Percentiles rank a stretch among this genome's conserved stretches.
Conservation (phyloP, 441 rosid species). For the Aleurites moluccanus region DNA sequence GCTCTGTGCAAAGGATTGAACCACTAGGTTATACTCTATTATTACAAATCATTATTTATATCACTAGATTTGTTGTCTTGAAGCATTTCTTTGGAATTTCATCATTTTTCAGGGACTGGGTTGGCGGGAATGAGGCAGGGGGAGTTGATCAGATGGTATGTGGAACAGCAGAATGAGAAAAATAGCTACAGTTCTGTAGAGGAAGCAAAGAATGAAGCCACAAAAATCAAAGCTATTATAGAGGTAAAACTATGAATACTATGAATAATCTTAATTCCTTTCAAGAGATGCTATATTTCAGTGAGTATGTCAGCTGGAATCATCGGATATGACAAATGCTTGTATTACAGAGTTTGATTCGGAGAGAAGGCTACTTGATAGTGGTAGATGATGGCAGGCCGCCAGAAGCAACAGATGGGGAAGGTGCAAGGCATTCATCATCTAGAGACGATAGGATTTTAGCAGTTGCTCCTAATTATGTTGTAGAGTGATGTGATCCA, state of each 20-base stretch:
- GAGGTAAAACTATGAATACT: slow-evolving; percentile 49
- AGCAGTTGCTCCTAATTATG: slow-evolving; percentile 88
- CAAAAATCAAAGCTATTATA: slow-evolving; percentile 69
- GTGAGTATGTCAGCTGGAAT: not conserved
- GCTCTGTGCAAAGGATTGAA: not conserved
- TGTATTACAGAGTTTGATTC: slow-evolving; percentile 68
- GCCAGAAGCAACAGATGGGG: slow-evolving; percentile 41
- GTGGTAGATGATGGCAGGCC: slow-evolving; percentile 76
- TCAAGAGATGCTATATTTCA: not conserved
- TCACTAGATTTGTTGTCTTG: not conserved
- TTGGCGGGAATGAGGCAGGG: slow-evolving; percentile 83
- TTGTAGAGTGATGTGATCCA: slow-evolving; percentile 50
- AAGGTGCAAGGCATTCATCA: slow-evolving; percentile 43
- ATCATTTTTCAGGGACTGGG: slow-evolving; percentile 46
- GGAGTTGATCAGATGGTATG: slow-evolving; percentile 82
- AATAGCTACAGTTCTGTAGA: slow-evolving; percentile 66
- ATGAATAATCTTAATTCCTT: not conserved
- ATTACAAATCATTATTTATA: not conserved
- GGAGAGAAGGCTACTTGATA: slow-evolving; percentile 83
- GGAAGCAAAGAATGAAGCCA: slow-evolving; percentile 66
- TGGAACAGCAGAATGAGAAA: slow-evolving; percentile 86
- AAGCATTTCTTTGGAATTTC: slow-evolving; percentile 15
- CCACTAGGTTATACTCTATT: not conserved
- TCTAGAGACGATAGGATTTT: slow-evolving; percentile 75
- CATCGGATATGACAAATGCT: not conserved